Evolutionary conservation across 1,284 basidiomycete species (phyloP).

Genomic region (Cryptococcus hybrid): DNA sequence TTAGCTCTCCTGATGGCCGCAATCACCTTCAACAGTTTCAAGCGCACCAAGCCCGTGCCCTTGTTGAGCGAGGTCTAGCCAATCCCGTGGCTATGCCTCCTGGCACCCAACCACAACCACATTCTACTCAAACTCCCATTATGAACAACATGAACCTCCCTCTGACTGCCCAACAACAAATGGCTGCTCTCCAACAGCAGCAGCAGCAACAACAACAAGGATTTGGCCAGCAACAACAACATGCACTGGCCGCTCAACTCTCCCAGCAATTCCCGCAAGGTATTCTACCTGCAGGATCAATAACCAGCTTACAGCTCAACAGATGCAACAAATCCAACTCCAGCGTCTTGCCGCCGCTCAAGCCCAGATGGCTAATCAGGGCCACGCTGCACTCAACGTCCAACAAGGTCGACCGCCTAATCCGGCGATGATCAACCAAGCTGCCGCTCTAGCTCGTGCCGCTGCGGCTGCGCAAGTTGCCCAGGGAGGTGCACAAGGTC

Average conservation of each 20-base stretch:
- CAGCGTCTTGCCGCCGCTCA: constrained; percentile 16
- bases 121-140: constrained; percentile 5
- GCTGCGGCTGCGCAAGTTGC: background rate
- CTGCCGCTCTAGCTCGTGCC: background rate
- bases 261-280: constrained; percentile 10
- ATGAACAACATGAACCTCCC: constrained; percentile 26
- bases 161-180: constrained; percentile 28
- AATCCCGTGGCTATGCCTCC: constrained; percentile 22
- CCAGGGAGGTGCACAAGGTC: background rate
- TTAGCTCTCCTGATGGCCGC: constrained; percentile 25
- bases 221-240: constrained; percentile 1
- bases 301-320: constrained; percentile 5
- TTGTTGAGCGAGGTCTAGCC: constrained; percentile 23
- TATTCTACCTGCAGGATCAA: constrained; percentile 1
- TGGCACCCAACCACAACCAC: constrained; percentile 12
- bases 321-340: constrained; percentile 18
- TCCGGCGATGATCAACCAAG: background rate
- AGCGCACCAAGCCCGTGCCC: constrained; percentile 19
- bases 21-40: constrained; percentile 22
- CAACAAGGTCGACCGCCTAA: background rate
- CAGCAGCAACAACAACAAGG: constrained; percentile 11
- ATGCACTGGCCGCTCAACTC: constrained; percentile 5
- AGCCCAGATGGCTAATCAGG: background rate
- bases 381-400: background rate
- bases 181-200: constrained; percentile 22